Evolutionary conservation across 2,329 filamentous ascomycete species (phyloP), one percentile per base, ranked within the genome.

Genomic region (Metarhizium anisopliae): DNA sequence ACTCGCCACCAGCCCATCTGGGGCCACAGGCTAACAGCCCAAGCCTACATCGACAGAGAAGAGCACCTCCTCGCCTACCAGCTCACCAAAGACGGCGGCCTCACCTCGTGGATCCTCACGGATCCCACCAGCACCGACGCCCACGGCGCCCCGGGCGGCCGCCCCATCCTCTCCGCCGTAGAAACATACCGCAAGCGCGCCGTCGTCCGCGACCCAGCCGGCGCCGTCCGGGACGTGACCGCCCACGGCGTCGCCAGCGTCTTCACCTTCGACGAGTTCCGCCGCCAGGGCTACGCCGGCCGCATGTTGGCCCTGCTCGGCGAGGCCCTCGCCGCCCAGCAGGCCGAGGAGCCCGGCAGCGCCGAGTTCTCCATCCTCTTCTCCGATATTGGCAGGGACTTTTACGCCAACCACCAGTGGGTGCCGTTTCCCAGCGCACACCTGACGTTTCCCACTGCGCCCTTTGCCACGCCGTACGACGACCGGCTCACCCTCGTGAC

Each of bases 371-470:
- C 89, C 0, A 81, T 95, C 7, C 77, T 96, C 8, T 96, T 85
- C 70, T 95, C 90, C 8, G 90, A 95, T 64, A 91, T 95, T 60
- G 90, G 92, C 20, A 87, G 90, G 75, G 74, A 75, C 43, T 96
- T 91, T 71, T 96, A 96, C 72, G 81, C 86, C 3, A 77, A 76
- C 36, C 78, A 83, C 60, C 90, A 90, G 50, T 96, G 92, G 92
- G 78, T 83, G 51, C 78, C 84, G 0, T 92, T 87, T 63, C 77
- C 81, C 20, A 93, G 89, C 57, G 77, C 80, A 1, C 91, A 96
- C 67, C 76, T 95, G 47, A 77, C 80, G 36, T 80, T 95, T 55
- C 72, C 68, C 3, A 64, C 65, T 18, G 47, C 38, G 16, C 52
- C 61, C 10, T 56, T 56, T 25, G 63, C 68, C 49, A 57, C 72